phyloP scores from a whole-genome alignment of 23 red algal species.

The Gracilariopsis chorda region DNA sequence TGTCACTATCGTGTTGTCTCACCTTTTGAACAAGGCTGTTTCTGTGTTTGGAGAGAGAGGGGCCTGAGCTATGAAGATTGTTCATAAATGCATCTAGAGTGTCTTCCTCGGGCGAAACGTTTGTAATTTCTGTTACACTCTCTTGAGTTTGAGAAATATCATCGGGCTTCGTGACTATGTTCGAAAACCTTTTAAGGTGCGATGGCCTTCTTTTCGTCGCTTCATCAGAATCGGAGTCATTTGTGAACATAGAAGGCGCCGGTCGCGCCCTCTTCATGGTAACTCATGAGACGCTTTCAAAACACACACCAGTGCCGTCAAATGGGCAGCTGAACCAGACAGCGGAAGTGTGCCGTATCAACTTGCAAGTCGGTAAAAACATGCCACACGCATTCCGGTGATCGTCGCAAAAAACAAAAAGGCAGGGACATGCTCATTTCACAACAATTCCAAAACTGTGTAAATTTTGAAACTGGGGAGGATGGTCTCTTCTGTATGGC shows the following conservation, averaged over 20 bases:
- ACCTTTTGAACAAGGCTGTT: background rate
- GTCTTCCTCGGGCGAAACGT: background rate
- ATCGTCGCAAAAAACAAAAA: too few species aligned
- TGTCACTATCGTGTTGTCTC: background rate
- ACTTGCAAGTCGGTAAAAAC: too few species aligned
- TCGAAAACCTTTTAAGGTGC: background rate
- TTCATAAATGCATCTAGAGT: conserved; percentile 41
- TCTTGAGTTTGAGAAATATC: background rate
- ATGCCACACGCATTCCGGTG: too few species aligned
- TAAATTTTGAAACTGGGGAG: too few species aligned
- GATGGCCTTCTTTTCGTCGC: background rate
- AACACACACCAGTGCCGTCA: too few species aligned
- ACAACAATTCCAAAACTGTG: too few species aligned
- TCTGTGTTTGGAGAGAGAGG: background rate
- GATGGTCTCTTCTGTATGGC: too few species aligned
- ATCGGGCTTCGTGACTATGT: background rate
- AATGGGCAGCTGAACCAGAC: too few species aligned
- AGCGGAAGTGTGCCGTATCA: too few species aligned
- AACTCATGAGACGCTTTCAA: conserved; percentile 20
- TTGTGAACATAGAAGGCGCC: conserved; percentile 16
- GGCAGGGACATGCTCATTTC: too few species aligned
- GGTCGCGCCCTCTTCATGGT: conserved; percentile 42
- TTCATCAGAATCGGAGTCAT: conserved; percentile 22
- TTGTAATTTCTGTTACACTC: background rate
- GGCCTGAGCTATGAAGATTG: background rate